Evolutionary conservation across 192 early-diverging fungal genomes (phyloP).

Genomic region (Geranomyces variabilis): DNA sequence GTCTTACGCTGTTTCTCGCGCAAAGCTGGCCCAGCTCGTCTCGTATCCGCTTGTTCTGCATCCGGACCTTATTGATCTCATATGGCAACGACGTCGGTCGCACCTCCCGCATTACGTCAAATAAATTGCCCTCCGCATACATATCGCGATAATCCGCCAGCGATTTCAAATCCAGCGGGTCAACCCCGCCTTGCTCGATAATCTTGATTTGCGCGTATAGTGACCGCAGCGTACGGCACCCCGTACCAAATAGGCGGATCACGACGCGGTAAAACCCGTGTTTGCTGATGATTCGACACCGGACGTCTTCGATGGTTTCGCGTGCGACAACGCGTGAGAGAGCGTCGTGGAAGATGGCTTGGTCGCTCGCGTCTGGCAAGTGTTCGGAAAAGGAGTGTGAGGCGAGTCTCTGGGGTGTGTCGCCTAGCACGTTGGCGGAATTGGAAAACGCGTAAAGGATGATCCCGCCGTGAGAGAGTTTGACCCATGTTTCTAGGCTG

Average conservation of each 20-base stretch:
- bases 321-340: background rate
- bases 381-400: constrained; percentile 13
- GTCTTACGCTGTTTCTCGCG: constrained; percentile 13
- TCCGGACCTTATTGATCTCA: constrained; percentile 64
- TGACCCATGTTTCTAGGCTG: constrained; percentile 60
- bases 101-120: constrained; percentile 34
- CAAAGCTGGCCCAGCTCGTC: constrained; percentile 46
- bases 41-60: constrained; percentile 59
- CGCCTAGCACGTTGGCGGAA: constrained; percentile 29
- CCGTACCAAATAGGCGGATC: constrained; percentile 15
- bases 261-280: constrained; percentile 4
- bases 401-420: background rate
- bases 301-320: constrained; percentile 2
- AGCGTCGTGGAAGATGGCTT: background rate
- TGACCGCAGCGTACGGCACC: background rate
- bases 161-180: constrained; percentile 25
- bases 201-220: constrained; percentile 14
- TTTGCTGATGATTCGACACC: constrained; percentile 22
- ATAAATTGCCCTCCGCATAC: constrained; percentile 27
- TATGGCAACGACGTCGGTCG: constrained; percentile 63
- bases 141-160: constrained; percentile 14
- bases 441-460: constrained; percentile 42
- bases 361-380: constrained; percentile 17
- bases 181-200: background rate
- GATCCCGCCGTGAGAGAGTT: constrained; percentile 61